These are phyloP conservation scores for Dissophora ornata DNA, from an alignment of 192 early-diverging fungal genomes.

Conservation along the genomic window DNA sequence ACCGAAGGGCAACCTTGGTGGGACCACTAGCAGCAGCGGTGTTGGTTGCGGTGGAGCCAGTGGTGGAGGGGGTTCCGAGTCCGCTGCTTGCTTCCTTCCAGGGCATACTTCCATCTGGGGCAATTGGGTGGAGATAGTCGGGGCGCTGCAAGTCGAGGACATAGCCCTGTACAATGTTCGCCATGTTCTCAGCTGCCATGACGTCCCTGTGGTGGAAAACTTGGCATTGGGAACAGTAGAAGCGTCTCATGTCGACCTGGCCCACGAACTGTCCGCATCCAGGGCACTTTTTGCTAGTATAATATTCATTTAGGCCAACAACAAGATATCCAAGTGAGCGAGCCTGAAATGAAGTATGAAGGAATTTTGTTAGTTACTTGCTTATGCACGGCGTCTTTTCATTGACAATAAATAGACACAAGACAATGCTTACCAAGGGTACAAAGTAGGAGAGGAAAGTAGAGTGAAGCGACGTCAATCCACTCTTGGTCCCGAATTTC, in stretches of 20 bases:
- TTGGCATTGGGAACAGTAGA: neutral
- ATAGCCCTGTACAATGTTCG: neutral
- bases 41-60: neutral
- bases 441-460: neutral
- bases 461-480: neutral
- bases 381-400: neutral
- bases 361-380: too few relatives aligned
- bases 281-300: neutral
- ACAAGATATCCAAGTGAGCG: neutral
- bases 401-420: neutral
- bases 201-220: conserved; percentile 3
- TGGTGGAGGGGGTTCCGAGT: neutral
- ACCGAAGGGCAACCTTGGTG: too few relatives aligned
- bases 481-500: neutral
- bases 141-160: neutral
- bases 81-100: neutral
- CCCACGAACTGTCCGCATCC: neutral
- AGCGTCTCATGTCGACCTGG: neutral
- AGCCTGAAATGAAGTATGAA: neutral
- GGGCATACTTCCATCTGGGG: neutral
- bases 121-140: neutral
- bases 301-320: neutral
- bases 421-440: neutral
- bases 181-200: conserved; percentile 2
- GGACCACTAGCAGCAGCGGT: too few relatives aligned